These are phyloP conservation scores for Puccinia novopanici DNA, from an alignment of 1,284 basidiomycete species.

Conservation along the genomic window DNA sequence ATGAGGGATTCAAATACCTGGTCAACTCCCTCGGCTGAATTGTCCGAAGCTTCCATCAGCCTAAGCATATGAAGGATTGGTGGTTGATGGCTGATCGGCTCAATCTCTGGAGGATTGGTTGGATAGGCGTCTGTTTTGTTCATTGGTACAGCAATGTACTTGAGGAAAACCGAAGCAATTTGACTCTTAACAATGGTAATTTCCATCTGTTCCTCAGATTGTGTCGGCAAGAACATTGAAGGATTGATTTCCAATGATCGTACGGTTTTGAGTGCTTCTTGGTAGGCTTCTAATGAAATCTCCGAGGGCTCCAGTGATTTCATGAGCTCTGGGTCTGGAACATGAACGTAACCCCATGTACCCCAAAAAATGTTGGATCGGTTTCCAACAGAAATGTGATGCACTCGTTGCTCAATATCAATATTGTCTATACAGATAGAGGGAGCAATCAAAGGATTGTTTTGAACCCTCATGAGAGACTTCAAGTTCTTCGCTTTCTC, in stretches of 20 bases:
- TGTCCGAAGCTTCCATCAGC: conserved; percentile 22
- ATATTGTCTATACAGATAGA: neutral
- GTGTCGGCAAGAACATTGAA: conserved; percentile 3
- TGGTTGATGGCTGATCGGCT: neutral
- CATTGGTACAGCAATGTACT: neutral
- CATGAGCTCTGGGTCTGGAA: neutral
- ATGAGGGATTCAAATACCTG: neutral
- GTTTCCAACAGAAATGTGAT: too few species aligned
- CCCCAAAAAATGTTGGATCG: too few species aligned
- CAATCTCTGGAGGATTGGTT: neutral
- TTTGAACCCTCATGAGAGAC: neutral
- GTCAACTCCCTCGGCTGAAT: neutral
- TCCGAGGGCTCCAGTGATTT: neutral
- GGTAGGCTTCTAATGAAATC: neutral
- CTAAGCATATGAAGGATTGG: conserved; percentile 6
- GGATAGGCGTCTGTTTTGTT: neutral
- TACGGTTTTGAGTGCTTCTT: neutral
- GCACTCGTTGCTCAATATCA: too few species aligned
- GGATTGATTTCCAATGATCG: too few species aligned
- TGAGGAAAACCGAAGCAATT: neutral
- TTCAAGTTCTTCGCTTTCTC: neutral
- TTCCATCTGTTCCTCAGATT: neutral
- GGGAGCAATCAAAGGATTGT: neutral
- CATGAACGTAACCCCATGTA: neutral
- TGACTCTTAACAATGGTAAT: neutral